Percentiles rank a stretch among this genome's conserved stretches.
These are phyloP conservation scores for Blastomyces silverae DNA, from an alignment of 2,329 filamentous ascomycete species.

Conservation along the genomic window DNA sequence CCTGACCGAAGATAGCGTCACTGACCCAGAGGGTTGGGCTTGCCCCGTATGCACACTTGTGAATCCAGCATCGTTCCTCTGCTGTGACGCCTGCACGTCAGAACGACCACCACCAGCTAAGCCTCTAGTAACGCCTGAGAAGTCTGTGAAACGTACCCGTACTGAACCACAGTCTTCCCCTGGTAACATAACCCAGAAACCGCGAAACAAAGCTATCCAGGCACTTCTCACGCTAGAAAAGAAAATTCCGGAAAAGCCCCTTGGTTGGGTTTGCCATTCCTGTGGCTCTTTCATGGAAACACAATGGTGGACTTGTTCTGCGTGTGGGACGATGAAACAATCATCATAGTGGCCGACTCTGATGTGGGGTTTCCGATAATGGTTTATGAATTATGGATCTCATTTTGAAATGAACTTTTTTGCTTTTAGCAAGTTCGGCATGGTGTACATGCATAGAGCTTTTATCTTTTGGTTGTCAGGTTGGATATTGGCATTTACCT, in stretches of 20 bases:
- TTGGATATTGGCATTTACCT: neutral
- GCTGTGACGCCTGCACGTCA: slow-evolving; percentile 54
- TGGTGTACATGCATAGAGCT: neutral
- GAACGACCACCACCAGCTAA: slow-evolving; percentile 46
- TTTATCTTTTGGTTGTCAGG: neutral
- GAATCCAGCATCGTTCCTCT: slow-evolving; percentile 53
- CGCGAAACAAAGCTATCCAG: slow-evolving; percentile 34
- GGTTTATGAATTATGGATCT: slow-evolving; percentile 5
- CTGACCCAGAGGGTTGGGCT: slow-evolving; percentile 46
- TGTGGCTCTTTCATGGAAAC: slow-evolving; percentile 59
- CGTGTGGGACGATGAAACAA: slow-evolving; percentile 54
- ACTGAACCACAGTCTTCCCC: slow-evolving; percentile 1
- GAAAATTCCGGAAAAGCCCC: slow-evolving; percentile 40
- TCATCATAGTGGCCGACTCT: slow-evolving; percentile 35
- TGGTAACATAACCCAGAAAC: slow-evolving; percentile 14
- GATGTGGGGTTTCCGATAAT: neutral
- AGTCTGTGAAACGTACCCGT: slow-evolving; percentile 12
- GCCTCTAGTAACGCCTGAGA: slow-evolving; percentile 11
- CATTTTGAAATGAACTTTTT: neutral
- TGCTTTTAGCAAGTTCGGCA: neutral
- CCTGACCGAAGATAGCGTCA: slow-evolving; percentile 27
- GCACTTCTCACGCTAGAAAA: slow-evolving; percentile 35
- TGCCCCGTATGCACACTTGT: slow-evolving; percentile 57
- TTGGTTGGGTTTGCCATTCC: slow-evolving; percentile 54
- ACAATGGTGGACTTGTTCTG: slow-evolving; percentile 58